Conservation (phyloP, 2,329 filamentous ascomycete genomes). For the Arthrobotrys conoides region DNA sequence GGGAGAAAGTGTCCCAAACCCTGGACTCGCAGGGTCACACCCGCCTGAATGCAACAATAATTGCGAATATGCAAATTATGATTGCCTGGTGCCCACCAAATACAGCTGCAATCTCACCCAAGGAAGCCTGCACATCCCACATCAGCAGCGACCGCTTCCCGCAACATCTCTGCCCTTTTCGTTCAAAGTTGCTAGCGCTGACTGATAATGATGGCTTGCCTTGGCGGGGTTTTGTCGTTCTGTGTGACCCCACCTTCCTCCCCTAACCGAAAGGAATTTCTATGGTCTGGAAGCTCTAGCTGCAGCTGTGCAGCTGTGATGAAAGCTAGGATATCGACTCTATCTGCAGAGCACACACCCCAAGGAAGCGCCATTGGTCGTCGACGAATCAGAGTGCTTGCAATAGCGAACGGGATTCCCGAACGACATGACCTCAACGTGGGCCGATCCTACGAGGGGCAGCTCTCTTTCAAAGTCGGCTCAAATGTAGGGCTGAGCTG, state of each 20-base stretch:
- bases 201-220: constrained; percentile 35
- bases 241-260: constrained; percentile 56
- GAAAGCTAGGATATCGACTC: constrained; percentile 22
- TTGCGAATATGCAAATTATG: constrained; percentile 25
- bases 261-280: constrained; percentile 32
- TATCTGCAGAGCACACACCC: constrained; percentile 40
- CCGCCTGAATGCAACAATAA: constrained; percentile 12
- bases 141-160: constrained; percentile 22
- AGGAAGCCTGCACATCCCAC: constrained; percentile 15
- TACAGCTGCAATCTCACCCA: constrained; percentile 36
- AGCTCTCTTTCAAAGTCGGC: constrained; percentile 7
- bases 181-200: constrained; percentile 43
- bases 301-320: not conserved
- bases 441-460: constrained; percentile 39
- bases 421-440: constrained; percentile 50
- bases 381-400: constrained; percentile 49
- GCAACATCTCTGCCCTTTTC: not conserved
- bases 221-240: constrained; percentile 34
- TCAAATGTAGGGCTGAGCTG: constrained; percentile 57
- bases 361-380: constrained; percentile 45
- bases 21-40: constrained; percentile 12
- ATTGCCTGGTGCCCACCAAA: constrained; percentile 23
- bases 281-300: constrained; percentile 18
- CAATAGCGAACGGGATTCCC: constrained; percentile 50
- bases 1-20: not conserved